Percentiles rank a stretch among this genome's conserved stretches.
These are phyloP conservation scores for Beta vulgaris DNA, from an alignment of 148 eudicot genomes.

Conservation along the genomic window DNA sequence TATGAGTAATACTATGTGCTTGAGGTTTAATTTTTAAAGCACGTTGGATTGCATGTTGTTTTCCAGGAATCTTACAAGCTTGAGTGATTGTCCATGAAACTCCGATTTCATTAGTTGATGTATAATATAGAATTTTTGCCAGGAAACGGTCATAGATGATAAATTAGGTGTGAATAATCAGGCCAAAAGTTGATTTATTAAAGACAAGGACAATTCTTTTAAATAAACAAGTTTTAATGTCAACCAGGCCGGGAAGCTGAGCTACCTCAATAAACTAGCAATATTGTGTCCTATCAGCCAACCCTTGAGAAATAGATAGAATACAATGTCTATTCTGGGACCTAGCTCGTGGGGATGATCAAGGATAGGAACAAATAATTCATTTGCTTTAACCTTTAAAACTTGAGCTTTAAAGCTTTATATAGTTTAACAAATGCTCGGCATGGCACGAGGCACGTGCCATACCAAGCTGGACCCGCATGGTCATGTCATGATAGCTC, in stretches of 20 bases:
- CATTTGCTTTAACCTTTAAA: too few species aligned
- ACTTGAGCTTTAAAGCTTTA: too few species aligned
- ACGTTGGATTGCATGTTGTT: conserved; percentile 3
- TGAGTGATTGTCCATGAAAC: conserved; percentile 24
- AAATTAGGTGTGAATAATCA: conserved; percentile 24
- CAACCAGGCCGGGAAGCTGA: conserved; percentile 23
- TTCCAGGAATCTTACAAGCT: conserved; percentile 15
- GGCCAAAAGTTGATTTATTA: conserved; percentile 12
- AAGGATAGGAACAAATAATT: background rate
- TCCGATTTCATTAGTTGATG: conserved; percentile 19
- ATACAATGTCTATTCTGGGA: background rate
- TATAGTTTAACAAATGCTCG: too few species aligned
- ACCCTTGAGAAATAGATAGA: background rate
- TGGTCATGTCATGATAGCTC: too few species aligned
- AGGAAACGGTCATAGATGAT: conserved; percentile 17
- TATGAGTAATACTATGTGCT: conserved; percentile 7
- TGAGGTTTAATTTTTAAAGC: background rate
- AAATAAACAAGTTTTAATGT: conserved; percentile 3
- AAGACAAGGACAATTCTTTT: conserved; percentile 13
- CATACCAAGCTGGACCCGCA: too few species aligned
- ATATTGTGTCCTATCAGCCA: conserved; percentile 10
- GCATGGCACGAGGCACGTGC: too few species aligned
- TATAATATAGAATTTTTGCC: background rate
- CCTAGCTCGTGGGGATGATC: background rate
- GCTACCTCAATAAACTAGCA: conserved; percentile 17